A percentile compares a stretch with the other conserved stretches of the same genome.
Evolutionary conservation across 2,329 filamentous ascomycete species (phyloP).

Genomic region (Elsinoe ampelina): DNA sequence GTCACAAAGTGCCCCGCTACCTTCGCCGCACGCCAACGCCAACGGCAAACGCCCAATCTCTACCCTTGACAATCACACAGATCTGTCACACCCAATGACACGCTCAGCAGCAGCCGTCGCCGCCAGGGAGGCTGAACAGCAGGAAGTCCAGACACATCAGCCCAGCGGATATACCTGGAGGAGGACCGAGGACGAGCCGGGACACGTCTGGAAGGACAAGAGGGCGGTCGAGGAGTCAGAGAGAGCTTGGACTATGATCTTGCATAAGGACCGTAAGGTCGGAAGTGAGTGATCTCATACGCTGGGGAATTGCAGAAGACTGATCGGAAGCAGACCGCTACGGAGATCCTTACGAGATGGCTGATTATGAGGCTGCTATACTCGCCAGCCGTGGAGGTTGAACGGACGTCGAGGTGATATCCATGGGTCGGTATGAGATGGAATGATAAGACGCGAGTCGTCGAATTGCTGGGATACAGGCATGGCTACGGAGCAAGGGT

Average conservation of each 20-base stretch:
- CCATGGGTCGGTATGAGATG: no score
- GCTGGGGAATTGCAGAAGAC: background rate
- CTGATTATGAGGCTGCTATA: constrained; percentile 25
- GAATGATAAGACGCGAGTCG: no score
- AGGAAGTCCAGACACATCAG: constrained; percentile 21
- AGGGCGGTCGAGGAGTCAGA: constrained; percentile 49
- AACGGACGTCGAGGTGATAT: background rate
- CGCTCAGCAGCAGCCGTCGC: background rate
- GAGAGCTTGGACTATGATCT: constrained; percentile 39
- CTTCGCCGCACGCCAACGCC: constrained; percentile 23
- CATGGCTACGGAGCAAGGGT: background rate
- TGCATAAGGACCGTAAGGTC: constrained; percentile 39
- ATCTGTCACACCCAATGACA: constrained; percentile 17
- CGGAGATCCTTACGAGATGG: constrained; percentile 28
- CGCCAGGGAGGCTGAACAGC: background rate
- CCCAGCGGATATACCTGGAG: constrained; percentile 27
- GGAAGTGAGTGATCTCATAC: constrained; percentile 21
- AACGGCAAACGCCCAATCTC: constrained; percentile 31
- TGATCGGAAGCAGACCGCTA: constrained; percentile 22
- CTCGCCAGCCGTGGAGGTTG: background rate
- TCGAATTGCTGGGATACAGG: no score
- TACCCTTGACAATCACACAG: constrained; percentile 25
- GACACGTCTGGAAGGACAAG: constrained; percentile 46
- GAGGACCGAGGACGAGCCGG: constrained; percentile 35
- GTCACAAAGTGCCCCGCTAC: constrained; percentile 35